Base-by-base conservation (phyloP, 345 rosid genomes). In the Pistacia vera region DNA sequence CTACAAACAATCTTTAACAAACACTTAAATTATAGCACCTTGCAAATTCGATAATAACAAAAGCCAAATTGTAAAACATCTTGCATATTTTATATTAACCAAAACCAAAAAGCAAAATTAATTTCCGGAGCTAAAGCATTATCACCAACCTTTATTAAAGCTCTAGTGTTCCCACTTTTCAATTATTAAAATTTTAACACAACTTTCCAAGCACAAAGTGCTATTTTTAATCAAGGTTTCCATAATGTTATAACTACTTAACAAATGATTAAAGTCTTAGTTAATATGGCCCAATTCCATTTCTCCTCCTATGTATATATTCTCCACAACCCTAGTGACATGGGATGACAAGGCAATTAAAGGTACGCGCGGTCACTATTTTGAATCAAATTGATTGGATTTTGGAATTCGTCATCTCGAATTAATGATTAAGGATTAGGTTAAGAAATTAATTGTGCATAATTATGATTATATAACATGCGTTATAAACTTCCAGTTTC, bases 131-230 rank as follows among this genome's bases (percentile, higher is more conserved):
- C 20, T 9, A 67, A 48, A 48, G 56, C 28, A 1, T 8, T 41
- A 5, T 8, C 46, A 41, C 71, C 57, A 22, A 28, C 57, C 17
- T 58, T 57, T 71, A 5, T 11, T 12, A 57, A 38, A 57, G 54
- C 5, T 22, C 1, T 5, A 20, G 11, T 14, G 73, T 4, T 72
- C 76, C 60, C 69, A 63, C 35, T 4, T 52, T 33, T 18, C 49
- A 4, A 3, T 61, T 17, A 41, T 41, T 4, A 41, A 41, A 46
- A 63, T 62, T 28, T 28, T 63, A 49, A 73, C 20, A 14, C 46
- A 73, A n/a, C 76, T 73, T 73, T 73, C 69, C 69, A 73, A 51
- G 8, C 76, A 63, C 76, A 3, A 73, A 33, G 76, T 51, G 61
- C 62, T 73, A 63, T 63, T 14, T 49, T 51, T 73, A 63, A 73